Percentiles rank a stretch among this genome's conserved stretches.
phyloP scores from a whole-genome alignment of 1,284 basidiomycete species.

The Singerocomus inundabilis region DNA sequence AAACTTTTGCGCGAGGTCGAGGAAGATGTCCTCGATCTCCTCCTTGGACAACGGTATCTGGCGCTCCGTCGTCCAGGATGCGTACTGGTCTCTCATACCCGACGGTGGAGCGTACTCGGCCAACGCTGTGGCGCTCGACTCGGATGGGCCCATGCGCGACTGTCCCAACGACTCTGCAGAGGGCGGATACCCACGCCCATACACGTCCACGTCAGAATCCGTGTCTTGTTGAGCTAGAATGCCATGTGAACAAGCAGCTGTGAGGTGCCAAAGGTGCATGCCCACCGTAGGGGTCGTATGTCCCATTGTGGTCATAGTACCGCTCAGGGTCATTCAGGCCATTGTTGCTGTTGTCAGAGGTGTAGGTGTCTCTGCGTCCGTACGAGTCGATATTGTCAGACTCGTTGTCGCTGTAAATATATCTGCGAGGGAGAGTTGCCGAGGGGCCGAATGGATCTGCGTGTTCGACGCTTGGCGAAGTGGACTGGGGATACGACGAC shows the following conservation, averaged over 20 bases:
- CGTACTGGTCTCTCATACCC: slow-evolving; percentile 75
- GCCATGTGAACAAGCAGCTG: slow-evolving; percentile 18
- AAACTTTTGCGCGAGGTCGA: slow-evolving; percentile 98
- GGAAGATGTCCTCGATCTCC: slow-evolving; percentile 98
- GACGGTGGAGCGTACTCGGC: slow-evolving; percentile 50
- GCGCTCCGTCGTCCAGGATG: slow-evolving; percentile 90
- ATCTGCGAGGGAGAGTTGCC: slow-evolving; percentile 45
- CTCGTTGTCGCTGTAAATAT: slow-evolving; percentile 79
- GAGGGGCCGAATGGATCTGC: slow-evolving; percentile 56
- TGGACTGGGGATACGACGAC: slow-evolving; percentile 32
- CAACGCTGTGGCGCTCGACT: slow-evolving; percentile 58
- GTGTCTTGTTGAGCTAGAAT: slow-evolving; percentile 60
- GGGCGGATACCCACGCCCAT: slow-evolving; percentile 63
- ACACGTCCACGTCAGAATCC: slow-evolving; percentile 74
- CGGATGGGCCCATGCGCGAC: slow-evolving; percentile 56
- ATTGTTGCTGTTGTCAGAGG: slow-evolving; percentile 66
- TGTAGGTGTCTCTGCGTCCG: slow-evolving; percentile 62
- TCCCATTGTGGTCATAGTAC: slow-evolving; percentile 61
- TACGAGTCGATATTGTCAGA: slow-evolving; percentile 63
- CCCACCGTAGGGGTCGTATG: slow-evolving; percentile 65
- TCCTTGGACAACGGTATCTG: slow-evolving; percentile 97
- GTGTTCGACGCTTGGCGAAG: slow-evolving; percentile 33
- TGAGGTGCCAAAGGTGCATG: slow-evolving; percentile 8
- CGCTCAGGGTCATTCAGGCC: slow-evolving; percentile 50
- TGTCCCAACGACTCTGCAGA: slow-evolving; percentile 70